Conservation (phyloP, 805 yeast species). For the Ogataea corticis region DNA sequence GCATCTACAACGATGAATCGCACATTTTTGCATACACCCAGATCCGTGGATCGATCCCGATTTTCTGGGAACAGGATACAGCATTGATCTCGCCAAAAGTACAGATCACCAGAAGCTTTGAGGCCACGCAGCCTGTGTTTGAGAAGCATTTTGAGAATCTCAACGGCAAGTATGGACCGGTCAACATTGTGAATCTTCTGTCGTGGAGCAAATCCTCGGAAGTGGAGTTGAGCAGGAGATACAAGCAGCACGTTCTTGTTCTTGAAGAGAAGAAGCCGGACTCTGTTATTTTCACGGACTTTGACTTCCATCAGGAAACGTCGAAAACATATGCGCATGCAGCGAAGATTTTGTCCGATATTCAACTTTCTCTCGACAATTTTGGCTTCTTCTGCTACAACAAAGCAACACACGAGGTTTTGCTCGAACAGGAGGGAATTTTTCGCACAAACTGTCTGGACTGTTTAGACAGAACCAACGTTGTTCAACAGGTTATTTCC, state of each 20-base stretch:
- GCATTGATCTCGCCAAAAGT: conserved; percentile 90
- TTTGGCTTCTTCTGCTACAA: conserved; percentile 86
- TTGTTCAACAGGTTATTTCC: conserved; percentile 83
- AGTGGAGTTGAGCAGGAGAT: conserved; percentile 66
- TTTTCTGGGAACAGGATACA: conserved; percentile 97
- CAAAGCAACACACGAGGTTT: conserved; percentile 47
- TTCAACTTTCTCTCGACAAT: conserved; percentile 66
- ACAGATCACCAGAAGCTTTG: conserved; percentile 81
- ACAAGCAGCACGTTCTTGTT: conserved; percentile 55
- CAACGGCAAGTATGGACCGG: conserved; percentile 76
- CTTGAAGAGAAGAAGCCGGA: conserved; percentile 39
- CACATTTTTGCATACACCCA: conserved; percentile 76
- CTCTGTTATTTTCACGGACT: conserved; percentile 65
- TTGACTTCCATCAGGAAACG: conserved; percentile 93
- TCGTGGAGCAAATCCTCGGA: conserved; percentile 76
- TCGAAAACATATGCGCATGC: conserved; percentile 89
- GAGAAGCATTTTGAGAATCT: conserved; percentile 75
- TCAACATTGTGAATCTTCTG: conserved; percentile 84
- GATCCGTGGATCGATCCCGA: conserved; percentile 94
- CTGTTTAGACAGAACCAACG: conserved; percentile 91
- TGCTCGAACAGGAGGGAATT: conserved; percentile 83
- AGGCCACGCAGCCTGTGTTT: conserved; percentile 91
- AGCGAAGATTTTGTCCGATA: conserved; percentile 57
- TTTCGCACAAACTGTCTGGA: conserved; percentile 94
- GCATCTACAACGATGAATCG: conserved; percentile 54